Conservation (phyloP, 805 yeast species). For the Tetrapisispora fleetii region DNA sequence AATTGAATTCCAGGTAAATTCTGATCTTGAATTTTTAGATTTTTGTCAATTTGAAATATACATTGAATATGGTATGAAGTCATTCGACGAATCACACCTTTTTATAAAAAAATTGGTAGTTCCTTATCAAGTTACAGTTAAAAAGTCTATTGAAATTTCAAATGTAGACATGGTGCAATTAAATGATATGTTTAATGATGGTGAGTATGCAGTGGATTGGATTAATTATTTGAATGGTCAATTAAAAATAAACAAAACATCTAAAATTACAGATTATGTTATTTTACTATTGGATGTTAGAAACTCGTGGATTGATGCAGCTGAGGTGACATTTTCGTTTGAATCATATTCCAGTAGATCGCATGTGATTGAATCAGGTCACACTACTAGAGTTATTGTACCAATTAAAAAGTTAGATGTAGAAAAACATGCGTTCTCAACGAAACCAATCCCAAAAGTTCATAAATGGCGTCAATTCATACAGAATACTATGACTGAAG, state of each 20-base stretch:
- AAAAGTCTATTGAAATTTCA: conserved; percentile 57
- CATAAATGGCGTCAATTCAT: conserved; percentile 57
- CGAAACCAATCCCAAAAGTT: conserved; percentile 57
- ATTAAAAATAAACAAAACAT: conserved; percentile 5
- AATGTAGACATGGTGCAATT: conserved; percentile 63
- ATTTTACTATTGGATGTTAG: conserved; percentile 64
- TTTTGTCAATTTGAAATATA: conserved; percentile 16
- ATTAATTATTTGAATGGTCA: conserved; percentile 17
- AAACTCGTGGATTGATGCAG: conserved; percentile 66
- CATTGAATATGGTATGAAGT: conserved; percentile 23
- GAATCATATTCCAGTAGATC: conserved; percentile 20
- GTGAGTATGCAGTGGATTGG: conserved; percentile 20
- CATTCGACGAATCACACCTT: conserved; percentile 8
- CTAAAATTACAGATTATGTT: conserved; percentile 42
- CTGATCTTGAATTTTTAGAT: conserved; percentile 15
- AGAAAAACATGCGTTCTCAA: conserved; percentile 25
- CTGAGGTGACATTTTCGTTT: conserved; percentile 30
- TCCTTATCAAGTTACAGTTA: conserved; percentile 30
- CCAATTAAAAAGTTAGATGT: conserved; percentile 51
- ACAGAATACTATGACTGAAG: conserved; percentile 38
- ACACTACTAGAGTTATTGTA: conserved; percentile 51
- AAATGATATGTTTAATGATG: conserved; percentile 22
- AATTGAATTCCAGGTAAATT: conserved; percentile 19
- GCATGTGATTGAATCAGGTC: conserved; percentile 32
- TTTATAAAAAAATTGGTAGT: conserved; percentile 18